These are phyloP conservation scores for Fusarium sp. DNA, from an alignment of 2,329 filamentous ascomycete genomes.

Conservation along the genomic window DNA sequence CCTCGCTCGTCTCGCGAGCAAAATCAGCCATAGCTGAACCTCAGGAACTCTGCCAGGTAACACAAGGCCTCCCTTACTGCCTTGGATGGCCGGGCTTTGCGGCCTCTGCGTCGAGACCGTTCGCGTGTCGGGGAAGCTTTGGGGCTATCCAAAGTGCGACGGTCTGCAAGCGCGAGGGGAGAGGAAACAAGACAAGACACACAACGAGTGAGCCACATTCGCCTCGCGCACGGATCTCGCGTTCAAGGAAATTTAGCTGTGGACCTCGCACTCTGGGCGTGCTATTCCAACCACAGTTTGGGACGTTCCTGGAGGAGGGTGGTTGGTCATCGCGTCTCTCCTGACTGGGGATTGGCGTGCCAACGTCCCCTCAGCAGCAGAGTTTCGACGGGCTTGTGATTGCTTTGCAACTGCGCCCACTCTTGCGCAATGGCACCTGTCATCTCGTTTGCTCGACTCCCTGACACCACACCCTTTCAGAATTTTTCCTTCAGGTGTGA, in stretches of 20 bases:
- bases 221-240: slow-evolving; percentile 32
- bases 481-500: slow-evolving; percentile 2
- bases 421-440: slow-evolving; percentile 27
- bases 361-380: slow-evolving; percentile 20
- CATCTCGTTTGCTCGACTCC: slow-evolving; percentile 21
- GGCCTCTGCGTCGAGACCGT: neutral
- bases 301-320: slow-evolving; percentile 34
- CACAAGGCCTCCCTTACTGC: slow-evolving; percentile 3
- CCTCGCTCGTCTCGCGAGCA: neutral
- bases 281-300: slow-evolving; percentile 21
- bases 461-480: slow-evolving; percentile 39
- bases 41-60: slow-evolving; percentile 6
- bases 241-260: slow-evolving; percentile 14
- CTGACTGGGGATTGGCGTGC: slow-evolving; percentile 31
- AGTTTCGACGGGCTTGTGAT: slow-evolving; percentile 32
- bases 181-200: slow-evolving; percentile 17
- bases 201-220: neutral
- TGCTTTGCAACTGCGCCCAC: slow-evolving; percentile 20
- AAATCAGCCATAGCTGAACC: neutral
- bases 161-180: slow-evolving; percentile 3
- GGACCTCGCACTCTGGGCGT: slow-evolving; percentile 16
- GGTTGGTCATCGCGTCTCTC: slow-evolving; percentile 21
- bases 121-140: slow-evolving; percentile 7
- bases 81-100: neutral
- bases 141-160: slow-evolving; percentile 23